Conservation (phyloP, 768 basidiomycete genomes). For the Erythrobasidium yunnanense region DNA sequence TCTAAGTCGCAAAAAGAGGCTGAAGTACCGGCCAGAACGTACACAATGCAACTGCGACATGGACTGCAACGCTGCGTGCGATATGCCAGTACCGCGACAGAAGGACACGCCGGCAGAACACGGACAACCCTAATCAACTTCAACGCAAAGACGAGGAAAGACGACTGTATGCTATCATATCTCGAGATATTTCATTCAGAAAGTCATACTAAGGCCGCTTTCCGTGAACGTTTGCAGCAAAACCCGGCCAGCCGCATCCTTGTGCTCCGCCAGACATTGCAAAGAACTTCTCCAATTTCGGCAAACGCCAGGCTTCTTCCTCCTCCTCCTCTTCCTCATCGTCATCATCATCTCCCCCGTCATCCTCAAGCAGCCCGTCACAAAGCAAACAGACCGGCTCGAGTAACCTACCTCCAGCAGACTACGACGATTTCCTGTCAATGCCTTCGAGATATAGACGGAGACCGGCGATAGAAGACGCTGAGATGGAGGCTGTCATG, state of each 20-base stretch:
- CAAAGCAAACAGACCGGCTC: too few species aligned
- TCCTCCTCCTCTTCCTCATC: slow-evolving; percentile 5
- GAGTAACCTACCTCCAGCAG: slow-evolving; percentile 8
- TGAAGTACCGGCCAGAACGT: not conserved
- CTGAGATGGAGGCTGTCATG: slow-evolving; percentile 22
- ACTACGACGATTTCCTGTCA: slow-evolving; percentile 17
- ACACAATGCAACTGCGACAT: not conserved
- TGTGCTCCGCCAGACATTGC: not conserved
- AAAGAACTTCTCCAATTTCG: slow-evolving; percentile 4
- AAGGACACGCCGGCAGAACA: slow-evolving; percentile 10
- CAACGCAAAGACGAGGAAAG: not conserved
- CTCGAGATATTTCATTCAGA: too few species aligned
- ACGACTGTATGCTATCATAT: not conserved
- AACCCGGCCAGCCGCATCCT: slow-evolving; percentile 21
- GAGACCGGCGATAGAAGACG: slow-evolving; percentile 2
- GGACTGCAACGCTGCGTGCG: not conserved
- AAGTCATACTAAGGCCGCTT: not conserved
- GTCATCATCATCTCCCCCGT: not conserved
- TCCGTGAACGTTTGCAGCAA: not conserved
- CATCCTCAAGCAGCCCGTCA: too few species aligned
- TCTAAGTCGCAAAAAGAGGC: not conserved
- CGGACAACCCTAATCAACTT: slow-evolving; percentile 18
- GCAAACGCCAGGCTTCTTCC: not conserved
- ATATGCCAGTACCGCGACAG: not conserved
- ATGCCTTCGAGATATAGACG: slow-evolving; percentile 12